phyloP scores from a whole-genome alignment of 2,329 filamentous ascomycete species.

The Neopestalotiopsis rosae region DNA sequence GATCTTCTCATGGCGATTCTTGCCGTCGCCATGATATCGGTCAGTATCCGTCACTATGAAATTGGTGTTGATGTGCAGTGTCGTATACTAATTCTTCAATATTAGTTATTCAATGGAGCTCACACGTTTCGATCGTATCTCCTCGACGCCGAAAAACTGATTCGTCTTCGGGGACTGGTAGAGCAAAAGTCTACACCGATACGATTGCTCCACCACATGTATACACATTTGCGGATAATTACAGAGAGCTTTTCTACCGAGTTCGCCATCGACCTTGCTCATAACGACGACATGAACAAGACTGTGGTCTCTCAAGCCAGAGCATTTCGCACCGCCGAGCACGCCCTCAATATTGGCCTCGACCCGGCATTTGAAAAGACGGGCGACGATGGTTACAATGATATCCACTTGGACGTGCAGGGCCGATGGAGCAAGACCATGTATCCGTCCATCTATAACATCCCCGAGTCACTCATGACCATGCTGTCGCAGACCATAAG shows the following conservation, averaged over 20 bases:
- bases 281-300: not conserved
- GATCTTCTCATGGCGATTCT: conserved; percentile 50
- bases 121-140: conserved; percentile 28
- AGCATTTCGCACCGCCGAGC: conserved; percentile 35
- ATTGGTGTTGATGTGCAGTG: not conserved
- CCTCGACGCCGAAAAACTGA: conserved; percentile 49
- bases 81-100: not conserved
- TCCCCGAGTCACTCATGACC: conserved; percentile 47
- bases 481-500: conserved; percentile 47
- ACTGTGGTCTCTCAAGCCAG: conserved; percentile 19
- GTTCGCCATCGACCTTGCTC: not conserved
- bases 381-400: conserved; percentile 47
- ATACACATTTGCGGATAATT: conserved; percentile 49
- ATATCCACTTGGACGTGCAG: conserved; percentile 47
- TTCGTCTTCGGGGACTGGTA: conserved; percentile 43
- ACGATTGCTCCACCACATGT: conserved; percentile 52
- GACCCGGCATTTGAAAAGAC: conserved; percentile 34
- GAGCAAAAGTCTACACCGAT: conserved; percentile 46
- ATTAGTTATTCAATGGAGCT: conserved; percentile 21
- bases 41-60: conserved; percentile 19
- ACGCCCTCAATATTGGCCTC: conserved; percentile 33
- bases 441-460: conserved; percentile 50
- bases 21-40: conserved; percentile 30
- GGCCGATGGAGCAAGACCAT: conserved; percentile 45
- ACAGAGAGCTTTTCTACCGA: conserved; percentile 43